Conservation (phyloP, 305 asterid species). For the Fraxinus sp. region DNA sequence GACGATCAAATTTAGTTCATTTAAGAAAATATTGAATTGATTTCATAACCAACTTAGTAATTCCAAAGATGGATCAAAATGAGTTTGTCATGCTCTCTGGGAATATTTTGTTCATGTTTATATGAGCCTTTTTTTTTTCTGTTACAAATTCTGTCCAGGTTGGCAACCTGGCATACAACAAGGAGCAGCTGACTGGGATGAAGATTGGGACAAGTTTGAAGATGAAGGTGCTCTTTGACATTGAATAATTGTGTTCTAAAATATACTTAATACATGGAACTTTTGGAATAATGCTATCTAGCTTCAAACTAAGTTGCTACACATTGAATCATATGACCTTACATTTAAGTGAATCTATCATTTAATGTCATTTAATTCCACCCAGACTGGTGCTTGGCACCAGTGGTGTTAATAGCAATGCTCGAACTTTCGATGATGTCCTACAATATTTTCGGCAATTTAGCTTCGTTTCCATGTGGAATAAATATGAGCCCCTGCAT, state of each 20-base stretch:
- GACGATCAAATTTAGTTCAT: not conserved
- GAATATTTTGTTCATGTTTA: constrained; percentile 17
- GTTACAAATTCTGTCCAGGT: constrained; percentile 47
- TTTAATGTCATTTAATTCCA: not conserved
- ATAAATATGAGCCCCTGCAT: not conserved
- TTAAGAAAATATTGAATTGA: not conserved
- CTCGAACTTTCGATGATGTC: not conserved
- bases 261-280: not conserved
- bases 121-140: constrained; percentile 12
- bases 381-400: not conserved
- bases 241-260: not conserved
- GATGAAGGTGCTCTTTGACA: constrained; percentile 65
- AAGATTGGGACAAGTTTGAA: constrained; percentile 89
- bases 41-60: not conserved
- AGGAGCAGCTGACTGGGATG: constrained; percentile 97
- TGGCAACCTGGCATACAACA: constrained; percentile 96
- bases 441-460: not conserved
- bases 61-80: not conserved
- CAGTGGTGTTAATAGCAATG: not conserved
- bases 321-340: not conserved
- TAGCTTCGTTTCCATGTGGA: not conserved
- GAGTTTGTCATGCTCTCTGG: constrained; percentile 19
- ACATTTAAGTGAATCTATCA: not conserved
- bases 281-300: not conserved
- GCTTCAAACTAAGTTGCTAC: not conserved